Evolutionary conservation across 164 flowering plant species (phyloP), one percentile per base, ranked within the genome.

Genomic region (Hamamelis virginiana): DNA sequence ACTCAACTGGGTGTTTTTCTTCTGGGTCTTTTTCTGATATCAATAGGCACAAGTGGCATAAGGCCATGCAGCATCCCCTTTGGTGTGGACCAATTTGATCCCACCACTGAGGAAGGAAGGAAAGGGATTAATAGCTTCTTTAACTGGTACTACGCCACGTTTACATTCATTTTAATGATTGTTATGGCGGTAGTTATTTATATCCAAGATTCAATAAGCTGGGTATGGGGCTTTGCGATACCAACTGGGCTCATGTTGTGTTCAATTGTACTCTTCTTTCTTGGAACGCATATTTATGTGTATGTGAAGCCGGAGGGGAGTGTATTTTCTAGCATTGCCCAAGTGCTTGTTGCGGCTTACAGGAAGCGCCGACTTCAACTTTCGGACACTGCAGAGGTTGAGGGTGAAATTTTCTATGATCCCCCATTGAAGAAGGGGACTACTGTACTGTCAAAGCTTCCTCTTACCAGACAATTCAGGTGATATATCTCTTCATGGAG

Each of bases 81-180:
- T 58, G 98, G 97, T 1, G 83, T 83, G 4, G 98, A 93, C 62
- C 98, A 93, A 63, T 93, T 93, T 72, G 91, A 92, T 47, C 75
- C 78, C 14, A 77, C 83, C 25, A 89, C 96, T 0, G 86, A 86
- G 0, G 77, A 86, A 69, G 98, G 98, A 1, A 70, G 77, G 14
- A 86, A 73, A 56, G 98, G 87, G 1, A 84, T 91, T 22, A 81
- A 67, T 64, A 93, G 97, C 68, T 91, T 87, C 87, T 95, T 81
- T 76, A 95, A 92, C 59, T 95, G 99, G 99, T 95, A 92, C 70
- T 92, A 87, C 77, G 69, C 83, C 68, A 72, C 91, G 1, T 90
- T 88, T 74, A 91, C 97, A 0, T 46, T 83, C 4, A 86, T 88
- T 1, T 21, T 88, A 9, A 61, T 95, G 72, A 27, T 95, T 8